phyloP scores from a whole-genome alignment of 2,329 filamentous ascomycete genomes.

The Cordyceps pruinosa region DNA sequence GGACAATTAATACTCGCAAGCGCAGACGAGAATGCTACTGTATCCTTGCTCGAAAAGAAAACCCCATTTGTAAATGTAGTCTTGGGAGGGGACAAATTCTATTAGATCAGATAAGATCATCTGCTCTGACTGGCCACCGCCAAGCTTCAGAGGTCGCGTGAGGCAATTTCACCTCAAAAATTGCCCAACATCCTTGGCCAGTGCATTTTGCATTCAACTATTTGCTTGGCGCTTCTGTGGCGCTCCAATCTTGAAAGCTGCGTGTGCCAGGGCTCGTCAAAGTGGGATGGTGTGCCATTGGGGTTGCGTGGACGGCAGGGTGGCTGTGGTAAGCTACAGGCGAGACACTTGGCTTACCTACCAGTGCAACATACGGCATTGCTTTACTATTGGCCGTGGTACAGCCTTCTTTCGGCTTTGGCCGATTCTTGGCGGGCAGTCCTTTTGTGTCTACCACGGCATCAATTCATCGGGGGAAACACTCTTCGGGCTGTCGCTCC shows the following conservation, averaged over 20 bases:
- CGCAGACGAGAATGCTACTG: too few relatives aligned
- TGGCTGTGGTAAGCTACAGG: not conserved
- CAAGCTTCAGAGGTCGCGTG: not conserved
- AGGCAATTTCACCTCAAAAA: not conserved
- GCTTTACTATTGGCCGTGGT: not conserved
- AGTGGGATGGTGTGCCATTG: not conserved
- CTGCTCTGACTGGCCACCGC: not conserved
- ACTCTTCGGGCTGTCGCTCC: not conserved
- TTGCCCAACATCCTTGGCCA: not conserved
- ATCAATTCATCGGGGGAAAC: not conserved
- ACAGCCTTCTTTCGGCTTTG: not conserved
- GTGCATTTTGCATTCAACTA: not conserved
- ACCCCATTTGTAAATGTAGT: too few relatives aligned
- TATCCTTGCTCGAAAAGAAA: too few relatives aligned
- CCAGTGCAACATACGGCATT: not conserved
- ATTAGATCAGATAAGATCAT: slow-evolving; percentile 2
- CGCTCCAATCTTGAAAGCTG: not conserved
- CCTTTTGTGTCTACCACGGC: not conserved
- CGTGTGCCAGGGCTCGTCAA: not conserved
- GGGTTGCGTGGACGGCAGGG: not conserved
- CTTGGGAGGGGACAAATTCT: too few relatives aligned
- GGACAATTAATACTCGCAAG: too few relatives aligned
- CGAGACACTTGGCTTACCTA: not conserved
- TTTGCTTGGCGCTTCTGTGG: not conserved
- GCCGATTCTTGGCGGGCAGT: not conserved